A percentile compares a stretch with the other conserved stretches of the same genome.
Conservation (phyloP, 768 basidiomycete genomes). For the Naganishia antarctica region DNA sequence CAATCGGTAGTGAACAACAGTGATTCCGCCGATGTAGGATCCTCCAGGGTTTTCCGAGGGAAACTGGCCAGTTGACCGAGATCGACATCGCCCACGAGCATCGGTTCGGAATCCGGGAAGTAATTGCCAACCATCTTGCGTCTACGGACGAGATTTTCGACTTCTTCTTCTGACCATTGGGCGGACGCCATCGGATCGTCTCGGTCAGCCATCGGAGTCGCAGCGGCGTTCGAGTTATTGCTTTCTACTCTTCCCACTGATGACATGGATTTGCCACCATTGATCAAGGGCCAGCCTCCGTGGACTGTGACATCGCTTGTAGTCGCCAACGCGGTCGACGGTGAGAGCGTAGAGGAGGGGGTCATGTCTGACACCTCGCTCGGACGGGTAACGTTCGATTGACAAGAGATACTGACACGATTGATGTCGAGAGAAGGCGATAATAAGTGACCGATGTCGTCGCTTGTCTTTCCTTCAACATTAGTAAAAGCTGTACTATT, state of each 20-base stretch:
- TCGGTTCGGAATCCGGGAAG: constrained; percentile 19
- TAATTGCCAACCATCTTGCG: constrained; percentile 12
- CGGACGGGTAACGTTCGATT: background rate
- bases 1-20: constrained; percentile 42
- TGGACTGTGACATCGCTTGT: background rate
- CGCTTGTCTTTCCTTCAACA: too few relatives aligned
- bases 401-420: constrained; percentile 4
- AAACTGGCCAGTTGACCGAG: constrained; percentile 13
- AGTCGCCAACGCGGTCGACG: background rate
- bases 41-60: constrained; percentile 2
- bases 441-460: background rate
- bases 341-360: background rate
- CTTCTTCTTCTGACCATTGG: background rate
- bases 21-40: constrained; percentile 9
- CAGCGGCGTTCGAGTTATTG: background rate
- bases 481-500: too few relatives aligned
- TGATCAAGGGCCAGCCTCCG: background rate
- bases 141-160: background rate
- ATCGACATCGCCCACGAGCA: constrained; percentile 21
- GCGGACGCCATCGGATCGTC: constrained; percentile 2
- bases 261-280: background rate
- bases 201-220: background rate
- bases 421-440: constrained; percentile 16
- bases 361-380: background rate
- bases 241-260: background rate